Conservation (phyloP, 129 eudicot species). For the Saussurea involucrata region DNA sequence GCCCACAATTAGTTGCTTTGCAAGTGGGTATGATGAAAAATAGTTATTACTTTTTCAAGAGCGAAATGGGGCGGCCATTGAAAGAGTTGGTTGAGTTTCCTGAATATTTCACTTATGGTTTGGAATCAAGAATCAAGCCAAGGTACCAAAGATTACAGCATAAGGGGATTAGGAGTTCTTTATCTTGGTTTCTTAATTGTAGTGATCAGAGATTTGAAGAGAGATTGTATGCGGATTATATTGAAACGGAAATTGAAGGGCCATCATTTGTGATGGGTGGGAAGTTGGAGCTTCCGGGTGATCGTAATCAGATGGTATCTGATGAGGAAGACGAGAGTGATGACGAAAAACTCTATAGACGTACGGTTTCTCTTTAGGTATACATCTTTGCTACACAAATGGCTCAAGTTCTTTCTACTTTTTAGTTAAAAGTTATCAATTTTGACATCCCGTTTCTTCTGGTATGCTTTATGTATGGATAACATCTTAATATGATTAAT, state of each 20-base stretch:
- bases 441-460: constrained; percentile 12
- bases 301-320: constrained; percentile 38
- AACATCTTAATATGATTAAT: background rate
- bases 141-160: constrained; percentile 51
- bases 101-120: constrained; percentile 62
- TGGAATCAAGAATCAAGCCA: constrained; percentile 68
- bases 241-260: constrained; percentile 51
- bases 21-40: constrained; percentile 67
- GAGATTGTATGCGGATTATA: constrained; percentile 48
- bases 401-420: background rate
- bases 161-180: constrained; percentile 55
- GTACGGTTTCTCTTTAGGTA: constrained; percentile 58
- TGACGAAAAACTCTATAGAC: constrained; percentile 67
- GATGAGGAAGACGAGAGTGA: constrained; percentile 73
- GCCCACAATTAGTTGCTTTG: constrained; percentile 57
- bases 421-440: constrained; percentile 7
- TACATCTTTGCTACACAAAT: constrained; percentile 10
- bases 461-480: background rate
- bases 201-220: constrained; percentile 76
- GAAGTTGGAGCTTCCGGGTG: constrained; percentile 51
- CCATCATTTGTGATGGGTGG: constrained; percentile 69
- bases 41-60: constrained; percentile 63
- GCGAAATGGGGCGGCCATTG: constrained; percentile 64
- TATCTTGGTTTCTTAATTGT: constrained; percentile 60
- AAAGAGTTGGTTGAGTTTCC: constrained; percentile 71